These are phyloP conservation scores for Zizania palustris DNA, from an alignment of 202 grass and related monocot species.

Conservation along the genomic window DNA sequence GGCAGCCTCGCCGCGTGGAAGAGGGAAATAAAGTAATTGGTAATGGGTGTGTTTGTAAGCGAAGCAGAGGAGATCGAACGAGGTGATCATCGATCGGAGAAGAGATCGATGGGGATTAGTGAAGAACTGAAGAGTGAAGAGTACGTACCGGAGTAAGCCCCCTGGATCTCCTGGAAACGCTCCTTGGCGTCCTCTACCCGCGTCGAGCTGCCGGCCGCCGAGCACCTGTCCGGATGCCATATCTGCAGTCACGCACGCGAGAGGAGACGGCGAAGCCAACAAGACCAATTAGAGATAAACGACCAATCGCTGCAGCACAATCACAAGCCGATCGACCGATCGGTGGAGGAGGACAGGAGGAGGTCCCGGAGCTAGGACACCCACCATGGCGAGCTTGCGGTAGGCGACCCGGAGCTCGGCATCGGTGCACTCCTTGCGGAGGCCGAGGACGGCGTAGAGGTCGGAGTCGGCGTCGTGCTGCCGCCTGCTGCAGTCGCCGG, in stretches of 20 bases:
- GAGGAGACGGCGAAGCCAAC: neutral
- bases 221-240: constrained; percentile 92
- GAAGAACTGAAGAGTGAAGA: too few species aligned
- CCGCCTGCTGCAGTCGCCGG: neutral
- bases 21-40: neutral
- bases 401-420: constrained; percentile 77
- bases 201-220: constrained; percentile 56
- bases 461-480: constrained; percentile 30
- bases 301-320: neutral
- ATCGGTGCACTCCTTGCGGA: constrained; percentile 80
- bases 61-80: neutral
- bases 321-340: neutral
- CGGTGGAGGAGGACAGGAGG: neutral
- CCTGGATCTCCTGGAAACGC: constrained; percentile 90
- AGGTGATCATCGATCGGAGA: too few species aligned
- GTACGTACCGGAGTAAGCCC: constrained; percentile 66
- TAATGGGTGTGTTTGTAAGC: neutral
- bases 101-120: too few species aligned
- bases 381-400: constrained; percentile 82
- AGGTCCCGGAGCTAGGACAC: neutral
- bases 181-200: constrained; percentile 74
- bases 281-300: too few species aligned
- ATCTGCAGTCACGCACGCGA: constrained; percentile 37
- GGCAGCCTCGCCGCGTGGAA: too few species aligned
- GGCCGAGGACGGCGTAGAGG: constrained; percentile 82